Conservation (phyloP, 495 filamentous ascomycete species). For the Xylaria scruposa region DNA sequence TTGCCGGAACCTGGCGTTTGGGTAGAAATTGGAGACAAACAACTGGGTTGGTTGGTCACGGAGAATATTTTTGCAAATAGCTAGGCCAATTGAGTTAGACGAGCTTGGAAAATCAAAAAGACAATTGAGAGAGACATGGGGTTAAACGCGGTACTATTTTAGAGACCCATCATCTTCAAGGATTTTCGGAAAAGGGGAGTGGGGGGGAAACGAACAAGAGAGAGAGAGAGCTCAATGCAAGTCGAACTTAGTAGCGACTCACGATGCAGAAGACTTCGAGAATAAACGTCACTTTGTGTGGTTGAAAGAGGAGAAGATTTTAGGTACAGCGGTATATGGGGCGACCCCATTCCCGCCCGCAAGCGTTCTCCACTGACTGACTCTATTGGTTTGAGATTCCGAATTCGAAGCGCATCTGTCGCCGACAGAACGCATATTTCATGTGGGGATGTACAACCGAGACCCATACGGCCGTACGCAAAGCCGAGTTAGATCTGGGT, state of each 20-base stretch:
- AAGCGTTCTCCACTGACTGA: constrained; percentile 12
- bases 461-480: constrained; percentile 9
- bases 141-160: constrained; percentile 16
- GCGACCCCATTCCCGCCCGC: constrained; percentile 18
- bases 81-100: constrained; percentile 21
- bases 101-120: constrained; percentile 14
- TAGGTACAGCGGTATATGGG: constrained; percentile 18
- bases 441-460: constrained; percentile 19
- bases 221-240: neutral
- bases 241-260: constrained; percentile 15
- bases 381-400: constrained; percentile 6
- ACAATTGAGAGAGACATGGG: constrained; percentile 9
- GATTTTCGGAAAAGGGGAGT: constrained; percentile 12
- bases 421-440: constrained; percentile 9
- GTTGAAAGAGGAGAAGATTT: constrained; percentile 15
- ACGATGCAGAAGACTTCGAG: constrained; percentile 17
- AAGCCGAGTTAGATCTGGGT: neutral
- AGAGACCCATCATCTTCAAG: constrained; percentile 20
- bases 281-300: neutral
- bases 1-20: constrained; percentile 15
- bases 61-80: constrained; percentile 20
- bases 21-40: constrained; percentile 23
- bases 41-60: constrained; percentile 6
- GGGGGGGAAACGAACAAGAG: constrained; percentile 4
- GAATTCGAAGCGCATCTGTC: constrained; percentile 23